A percentile compares a stretch with the other conserved stretches of the same genome.
Conservation (phyloP, 1,139 yeast genomes). For the Kodamaea derodonti region DNA sequence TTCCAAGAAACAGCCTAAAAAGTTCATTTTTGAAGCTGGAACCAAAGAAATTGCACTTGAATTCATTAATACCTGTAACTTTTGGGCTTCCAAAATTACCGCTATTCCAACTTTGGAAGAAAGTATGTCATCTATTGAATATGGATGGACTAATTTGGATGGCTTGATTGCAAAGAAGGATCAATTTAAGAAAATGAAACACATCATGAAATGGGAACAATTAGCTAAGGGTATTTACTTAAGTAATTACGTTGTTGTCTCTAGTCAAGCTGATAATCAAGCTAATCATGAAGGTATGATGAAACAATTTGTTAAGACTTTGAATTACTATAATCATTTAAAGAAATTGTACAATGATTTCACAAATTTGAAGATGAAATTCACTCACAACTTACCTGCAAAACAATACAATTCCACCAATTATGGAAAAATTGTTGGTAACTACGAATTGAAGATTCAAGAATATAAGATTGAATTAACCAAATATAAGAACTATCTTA, state of each 20-base stretch:
- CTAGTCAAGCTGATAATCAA: constrained; percentile 16
- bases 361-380: constrained; percentile 27
- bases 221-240: constrained; percentile 42
- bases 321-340: constrained; percentile 41
- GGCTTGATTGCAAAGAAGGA: constrained; percentile 26
- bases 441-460: constrained; percentile 37
- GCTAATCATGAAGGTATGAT: constrained; percentile 41
- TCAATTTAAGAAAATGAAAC: constrained; percentile 33
- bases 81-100: constrained; percentile 86
- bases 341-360: constrained; percentile 37
- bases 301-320: constrained; percentile 45
- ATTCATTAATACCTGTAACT: constrained; percentile 75
- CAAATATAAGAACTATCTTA: constrained; percentile 45
- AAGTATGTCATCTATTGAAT: constrained; percentile 70
- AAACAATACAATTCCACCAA: constrained; percentile 30
- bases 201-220: constrained; percentile 40
- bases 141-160: constrained; percentile 70
- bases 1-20: constrained; percentile 31
- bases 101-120: constrained; percentile 66
- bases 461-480: constrained; percentile 44
- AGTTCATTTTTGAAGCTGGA: constrained; percentile 54
- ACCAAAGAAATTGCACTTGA: constrained; percentile 66
- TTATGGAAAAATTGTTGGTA: constrained; percentile 30
- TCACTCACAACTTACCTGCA: constrained; percentile 26
- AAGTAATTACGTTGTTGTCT: constrained; percentile 30